Base-by-base conservation (phyloP, 164 flowering plant species). In the Berberis vulgaris region DNA sequence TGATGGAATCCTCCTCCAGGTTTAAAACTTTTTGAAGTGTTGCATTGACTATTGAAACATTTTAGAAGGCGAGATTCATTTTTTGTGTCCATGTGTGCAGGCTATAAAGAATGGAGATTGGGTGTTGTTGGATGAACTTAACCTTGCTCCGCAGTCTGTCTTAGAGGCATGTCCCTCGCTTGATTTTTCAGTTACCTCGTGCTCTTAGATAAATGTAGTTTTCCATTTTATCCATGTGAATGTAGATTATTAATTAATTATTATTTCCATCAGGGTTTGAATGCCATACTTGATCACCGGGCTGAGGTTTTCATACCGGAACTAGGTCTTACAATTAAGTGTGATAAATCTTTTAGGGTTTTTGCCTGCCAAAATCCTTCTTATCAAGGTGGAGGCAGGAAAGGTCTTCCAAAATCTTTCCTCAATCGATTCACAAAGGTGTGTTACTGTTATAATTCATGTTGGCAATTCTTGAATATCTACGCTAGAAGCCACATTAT, bases 351-450 rank as follows among this genome's bases (percentile, higher is more conserved):
- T 64, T 95, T 95, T 69, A 78, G 97, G 76, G 82, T 91, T 71
- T 95, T 95, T 84, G 97, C 97, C 4, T 95, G 99, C 80, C 99
- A 95, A 72, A 95, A 95, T 74, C 99, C 99, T 66, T 76, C 96
- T 6, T 70, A 52, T 74, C 97, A 95, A 79, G 99, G 99, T 69
- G 97, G 99, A 63, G 99, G 99, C 9, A 76, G 99, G 65, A 95
- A 95, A 78, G 97, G 94, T 43, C 91, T 95, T 66, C 99, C 99
- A 1, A 89, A 81, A 68, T 95, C 99, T 39, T 91, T 95, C 71
- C 94, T 95, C 45, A 95, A 95, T 71, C 91, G 99, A 45, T 95
- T 95, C 63, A 87, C 94, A 0, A 95, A 95, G 96, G 98, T 90
- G 47, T 61, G 46, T 2, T 63, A 47, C 50, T 47, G 7, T 11